Base-by-base conservation (phyloP, 257 asterid genomes). In the Solanum habrochaites region DNA sequence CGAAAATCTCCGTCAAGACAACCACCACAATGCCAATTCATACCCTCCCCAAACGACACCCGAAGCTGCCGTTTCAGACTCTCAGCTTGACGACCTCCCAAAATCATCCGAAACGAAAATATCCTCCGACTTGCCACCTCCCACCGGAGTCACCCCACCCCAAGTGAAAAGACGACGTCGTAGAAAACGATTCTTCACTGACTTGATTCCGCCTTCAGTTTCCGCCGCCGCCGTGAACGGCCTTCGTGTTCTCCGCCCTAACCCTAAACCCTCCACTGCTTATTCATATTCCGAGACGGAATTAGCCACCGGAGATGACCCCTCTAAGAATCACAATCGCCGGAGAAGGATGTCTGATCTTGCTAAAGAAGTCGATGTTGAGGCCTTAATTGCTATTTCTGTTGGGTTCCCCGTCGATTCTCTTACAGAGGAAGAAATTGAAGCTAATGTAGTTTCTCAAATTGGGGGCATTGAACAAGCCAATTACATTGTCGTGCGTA, bases 391-490 rank as follows among this genome's bases (percentile, higher is more conserved):
- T 87, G 98, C 99, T 15, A 94, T 94, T 29, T 97, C 99, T 27
- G 99, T 97, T 2, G 98, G 99, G 12, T 97, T 97, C 86, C 99
- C 98, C 2, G 98, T 94, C 15, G 99, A 97, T 85, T 95, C 98
- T 6, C 92, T 97, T 43, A 95, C 96, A 62, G 99, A 97, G 91
- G 99, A 97, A 83, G 99, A 97, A 89, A 97, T 97, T 14, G 99
- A 97, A 91, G 98, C 98, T 25, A 94, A 95, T 85, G 99, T 94
- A n/a, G 98, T 97, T 49, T 90, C 95, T 9, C 93, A 89, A 90
- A 93, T 95, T 37, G 98, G 99, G 13, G 97, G 96, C 16, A 37
- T 78, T 78, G 84, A 95, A 90, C 98, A 95, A 88, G 93, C 98
- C 40, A 97, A 97, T 88, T 97, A 97, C 93, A 95, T 97, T 23